Evolutionary conservation across 2,329 filamentous ascomycete species (phyloP).

Genomic region (Thelonectria blattea): DNA sequence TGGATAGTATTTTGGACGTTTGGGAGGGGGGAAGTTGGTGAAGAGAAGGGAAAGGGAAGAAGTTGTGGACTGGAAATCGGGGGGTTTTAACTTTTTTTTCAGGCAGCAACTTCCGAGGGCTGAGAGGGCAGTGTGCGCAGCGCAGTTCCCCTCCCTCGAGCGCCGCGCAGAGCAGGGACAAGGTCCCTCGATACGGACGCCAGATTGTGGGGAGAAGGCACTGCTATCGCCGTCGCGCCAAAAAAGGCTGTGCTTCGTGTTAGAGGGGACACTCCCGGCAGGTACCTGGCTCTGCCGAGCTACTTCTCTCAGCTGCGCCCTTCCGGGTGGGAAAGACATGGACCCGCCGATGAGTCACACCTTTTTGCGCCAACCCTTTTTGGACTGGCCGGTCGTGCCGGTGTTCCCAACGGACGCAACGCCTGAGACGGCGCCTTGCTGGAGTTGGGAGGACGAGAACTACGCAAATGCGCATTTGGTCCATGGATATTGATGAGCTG

Average conservation of each 20-base stretch:
- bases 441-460: background rate
- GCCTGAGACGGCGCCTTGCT: slow-evolving; percentile 32
- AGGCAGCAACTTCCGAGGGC: slow-evolving; percentile 48
- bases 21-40: slow-evolving; percentile 40
- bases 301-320: slow-evolving; percentile 24
- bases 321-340: slow-evolving; percentile 37
- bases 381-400: slow-evolving; percentile 37
- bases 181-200: slow-evolving; percentile 22
- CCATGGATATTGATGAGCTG: background rate
- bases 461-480: slow-evolving; percentile 13
- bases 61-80: slow-evolving; percentile 35
- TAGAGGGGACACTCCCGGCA: slow-evolving; percentile 21
- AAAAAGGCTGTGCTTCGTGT: background rate
- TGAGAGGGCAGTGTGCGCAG: slow-evolving; percentile 35
- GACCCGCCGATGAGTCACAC: slow-evolving; percentile 46
- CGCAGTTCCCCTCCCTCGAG: no score
- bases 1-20: slow-evolving; percentile 31
- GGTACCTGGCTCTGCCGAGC: slow-evolving; percentile 21
- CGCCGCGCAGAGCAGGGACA: background rate
- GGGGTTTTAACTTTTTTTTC: slow-evolving; percentile 54
- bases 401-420: slow-evolving; percentile 29
- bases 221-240: slow-evolving; percentile 21
- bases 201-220: slow-evolving; percentile 30
- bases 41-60: slow-evolving; percentile 40
- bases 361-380: slow-evolving; percentile 38